Conservation (phyloP, 176 grass and related monocot species). For the Musa itinerans region DNA sequence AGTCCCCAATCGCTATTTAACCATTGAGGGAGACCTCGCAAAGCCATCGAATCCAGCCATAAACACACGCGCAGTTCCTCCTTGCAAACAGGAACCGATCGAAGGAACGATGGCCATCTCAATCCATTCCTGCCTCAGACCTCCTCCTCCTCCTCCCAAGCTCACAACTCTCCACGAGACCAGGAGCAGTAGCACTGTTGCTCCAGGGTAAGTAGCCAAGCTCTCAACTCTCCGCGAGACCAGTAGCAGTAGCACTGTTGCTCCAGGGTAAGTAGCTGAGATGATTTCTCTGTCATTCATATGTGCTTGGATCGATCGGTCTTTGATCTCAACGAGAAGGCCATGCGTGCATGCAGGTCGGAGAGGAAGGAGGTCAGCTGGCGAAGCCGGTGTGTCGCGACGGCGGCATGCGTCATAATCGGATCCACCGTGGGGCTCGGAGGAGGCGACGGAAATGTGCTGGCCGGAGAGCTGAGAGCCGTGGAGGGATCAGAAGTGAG, state of each 20-base stretch:
- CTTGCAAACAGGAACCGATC: neutral
- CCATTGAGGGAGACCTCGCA: neutral
- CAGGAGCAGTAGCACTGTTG: neutral
- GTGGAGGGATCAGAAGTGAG: neutral
- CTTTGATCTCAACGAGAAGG: neutral
- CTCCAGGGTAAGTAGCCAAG: conserved; percentile 19
- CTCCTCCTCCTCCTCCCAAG: conserved; percentile 20
- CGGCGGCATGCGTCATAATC: conserved; percentile 47
- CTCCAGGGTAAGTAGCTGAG: conserved; percentile 14
- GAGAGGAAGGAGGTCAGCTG: neutral
- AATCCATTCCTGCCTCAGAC: conserved; percentile 46
- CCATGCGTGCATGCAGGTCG: neutral
- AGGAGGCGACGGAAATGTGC: neutral
- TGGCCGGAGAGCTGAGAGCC: neutral
- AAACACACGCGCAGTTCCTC: too few species aligned
- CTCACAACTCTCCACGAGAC: neutral
- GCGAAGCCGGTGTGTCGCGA: conserved; percentile 42
- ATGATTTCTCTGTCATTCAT: neutral
- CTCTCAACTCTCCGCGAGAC: too few species aligned
- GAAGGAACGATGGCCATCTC: conserved; percentile 28
- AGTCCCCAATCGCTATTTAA: neutral
- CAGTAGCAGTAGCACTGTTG: neutral
- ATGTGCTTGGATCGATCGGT: neutral
- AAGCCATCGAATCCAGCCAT: neutral
- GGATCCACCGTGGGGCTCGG: conserved; percentile 14